Evolutionary conservation across 345 rosid species (phyloP).

Genomic region (Boechera stricta): DNA sequence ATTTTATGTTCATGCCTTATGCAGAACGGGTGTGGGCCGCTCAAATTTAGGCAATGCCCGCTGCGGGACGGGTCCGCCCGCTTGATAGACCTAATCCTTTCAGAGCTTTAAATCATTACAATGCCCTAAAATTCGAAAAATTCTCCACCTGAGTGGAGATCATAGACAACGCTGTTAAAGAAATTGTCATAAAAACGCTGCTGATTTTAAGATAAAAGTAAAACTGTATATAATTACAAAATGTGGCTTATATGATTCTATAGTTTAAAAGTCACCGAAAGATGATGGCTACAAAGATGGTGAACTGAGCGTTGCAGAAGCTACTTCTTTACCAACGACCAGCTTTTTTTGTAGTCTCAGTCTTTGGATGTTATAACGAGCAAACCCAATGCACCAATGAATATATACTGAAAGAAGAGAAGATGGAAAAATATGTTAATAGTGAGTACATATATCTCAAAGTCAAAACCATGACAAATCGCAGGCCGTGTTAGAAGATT

Average conservation of each 20-base stretch:
- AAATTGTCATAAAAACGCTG: background rate
- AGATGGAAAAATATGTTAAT: background rate
- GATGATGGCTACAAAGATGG: background rate
- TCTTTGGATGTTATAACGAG: conserved; percentile 72
- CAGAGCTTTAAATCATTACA: background rate
- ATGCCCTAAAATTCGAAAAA: background rate
- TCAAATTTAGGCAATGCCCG: too few species aligned
- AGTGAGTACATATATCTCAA: background rate
- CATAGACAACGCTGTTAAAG: background rate
- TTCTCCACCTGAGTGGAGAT: background rate
- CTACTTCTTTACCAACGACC: conserved; percentile 13
- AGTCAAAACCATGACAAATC: conserved; percentile 2
- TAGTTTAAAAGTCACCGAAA: conserved; percentile 11
- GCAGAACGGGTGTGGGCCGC: too few species aligned
- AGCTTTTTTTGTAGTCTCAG: conserved; percentile 29
- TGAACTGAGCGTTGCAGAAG: conserved; percentile 23
- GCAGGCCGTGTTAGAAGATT: conserved; percentile 19
- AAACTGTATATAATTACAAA: conserved; percentile 22
- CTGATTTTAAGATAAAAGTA: background rate
- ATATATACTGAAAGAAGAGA: conserved; percentile 59
- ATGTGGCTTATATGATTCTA: conserved; percentile 10
- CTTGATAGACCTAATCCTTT: background rate
- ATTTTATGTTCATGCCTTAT: too few species aligned
- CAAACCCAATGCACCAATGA: conserved; percentile 63
- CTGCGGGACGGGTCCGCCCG: too few species aligned